Percentiles rank a stretch among this genome's conserved stretches.
These are phyloP conservation scores for Periconia digitata DNA, from an alignment of 2,329 filamentous ascomycete species.

Conservation along the genomic window DNA sequence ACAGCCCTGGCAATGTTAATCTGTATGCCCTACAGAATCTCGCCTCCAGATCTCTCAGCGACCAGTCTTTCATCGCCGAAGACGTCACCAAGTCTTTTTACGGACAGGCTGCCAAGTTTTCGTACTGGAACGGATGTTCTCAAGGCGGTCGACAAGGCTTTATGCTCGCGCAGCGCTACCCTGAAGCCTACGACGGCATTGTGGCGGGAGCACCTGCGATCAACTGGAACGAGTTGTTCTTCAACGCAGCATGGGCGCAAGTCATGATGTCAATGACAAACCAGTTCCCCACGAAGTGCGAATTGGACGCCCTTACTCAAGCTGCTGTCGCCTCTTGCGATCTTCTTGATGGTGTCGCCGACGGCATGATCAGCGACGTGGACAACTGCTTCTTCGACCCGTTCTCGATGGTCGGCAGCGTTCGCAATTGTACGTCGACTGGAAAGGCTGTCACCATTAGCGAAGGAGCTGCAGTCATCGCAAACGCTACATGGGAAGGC, in stretches of 20 bases:
- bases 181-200: constrained; percentile 33
- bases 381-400: constrained; percentile 28
- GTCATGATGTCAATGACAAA: constrained; percentile 22
- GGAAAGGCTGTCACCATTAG: background rate
- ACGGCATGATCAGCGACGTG: constrained; percentile 22
- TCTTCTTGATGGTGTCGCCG: constrained; percentile 21
- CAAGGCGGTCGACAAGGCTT: constrained; percentile 37
- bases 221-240: constrained; percentile 13
- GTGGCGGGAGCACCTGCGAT: constrained; percentile 31
- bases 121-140: constrained; percentile 40
- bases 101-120: constrained; percentile 25
- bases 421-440: constrained; percentile 2
- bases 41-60: constrained; percentile 30
- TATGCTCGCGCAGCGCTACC: constrained; percentile 35
- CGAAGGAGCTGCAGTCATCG: background rate
- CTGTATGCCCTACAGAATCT: constrained; percentile 30
- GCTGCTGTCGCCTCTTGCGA: constrained; percentile 26
- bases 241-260: constrained; percentile 17
- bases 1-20: constrained; percentile 8
- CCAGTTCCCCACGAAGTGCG: constrained; percentile 18
- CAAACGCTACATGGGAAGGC: constrained; percentile 18
- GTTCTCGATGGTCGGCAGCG: constrained; percentile 5
- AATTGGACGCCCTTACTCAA: constrained; percentile 21
- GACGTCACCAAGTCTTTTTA: constrained; percentile 29
- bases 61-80: constrained; percentile 26